Base-by-base conservation (phyloP, 305 asterid species). In the Ilex paraguariensis region DNA sequence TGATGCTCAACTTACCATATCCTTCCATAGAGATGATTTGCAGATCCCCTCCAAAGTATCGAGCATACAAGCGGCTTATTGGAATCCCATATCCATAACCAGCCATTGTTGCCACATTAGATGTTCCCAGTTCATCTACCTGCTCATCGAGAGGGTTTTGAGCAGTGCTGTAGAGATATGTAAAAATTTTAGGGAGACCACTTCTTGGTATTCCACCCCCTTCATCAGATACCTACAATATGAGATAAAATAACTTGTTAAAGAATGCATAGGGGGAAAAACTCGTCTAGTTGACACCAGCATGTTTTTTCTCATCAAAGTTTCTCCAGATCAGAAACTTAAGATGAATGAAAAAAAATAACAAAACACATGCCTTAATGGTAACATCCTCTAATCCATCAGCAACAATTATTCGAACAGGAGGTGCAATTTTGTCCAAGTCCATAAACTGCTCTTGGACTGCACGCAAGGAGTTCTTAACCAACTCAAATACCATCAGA, bases 81-180 rank as follows among this genome's bases (percentile, higher is more conserved):
- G 99, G 97, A 72, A 93, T 88, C 63, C 99, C 99, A 70, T 81
- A 90, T n/a, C 99, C 99, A 71, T 87, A 93, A 67, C 99, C 99
- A 61, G 99, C 99, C 94, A 87, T 82, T 30, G 87, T 84, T 53
- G 90, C 78, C 32, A 64, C 56, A 63, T 66, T 64, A 55, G 73
- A 81, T 15, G 87, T 79, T 67, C 76, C 95, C 70, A 87, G 84
- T 61, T 93, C 42, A 36, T 36, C 91, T 4, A 79, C 56, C 51
- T 83, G 87, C 65, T 84, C 95, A 53, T 85, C 88, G 57, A 92
- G 84, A 56, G n/a, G 97, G 67, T 81, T 90, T 74, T 59, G 82
- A 62, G 99, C 97, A 52, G 99, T 90, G 60, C 97, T 93, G 75
- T 91, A 91, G 56, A 91, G 95, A 69, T 91, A 88, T 0, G 96